Conservation (phyloP, 345 rosid species). For the Kernera saxatilis region DNA sequence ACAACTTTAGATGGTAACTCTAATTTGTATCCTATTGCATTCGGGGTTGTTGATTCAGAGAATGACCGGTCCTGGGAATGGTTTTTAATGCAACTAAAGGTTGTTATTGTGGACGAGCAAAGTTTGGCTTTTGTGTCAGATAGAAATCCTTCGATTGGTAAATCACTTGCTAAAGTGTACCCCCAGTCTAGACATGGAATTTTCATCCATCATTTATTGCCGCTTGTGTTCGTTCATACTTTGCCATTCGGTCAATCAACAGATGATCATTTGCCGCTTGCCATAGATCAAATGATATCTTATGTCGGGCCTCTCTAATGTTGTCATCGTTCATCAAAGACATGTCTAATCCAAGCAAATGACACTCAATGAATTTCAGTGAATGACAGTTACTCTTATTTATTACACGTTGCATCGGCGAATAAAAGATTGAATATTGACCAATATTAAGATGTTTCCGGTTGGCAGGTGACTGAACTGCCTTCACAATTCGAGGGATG, state of each 20-base stretch:
- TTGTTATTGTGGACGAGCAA: background rate
- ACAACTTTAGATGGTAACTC: background rate
- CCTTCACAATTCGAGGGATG: background rate
- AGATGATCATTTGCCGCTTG: too few relatives aligned
- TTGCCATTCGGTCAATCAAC: too few relatives aligned
- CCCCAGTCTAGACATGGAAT: background rate
- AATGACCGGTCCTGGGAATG: background rate
- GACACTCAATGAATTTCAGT: too few relatives aligned
- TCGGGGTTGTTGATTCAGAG: background rate
- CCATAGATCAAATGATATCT: too few relatives aligned
- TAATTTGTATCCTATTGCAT: background rate
- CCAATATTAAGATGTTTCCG: too few relatives aligned
- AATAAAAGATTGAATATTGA: background rate
- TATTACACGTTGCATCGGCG: background rate
- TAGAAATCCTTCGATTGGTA: background rate
- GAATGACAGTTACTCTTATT: background rate
- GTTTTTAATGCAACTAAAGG: background rate
- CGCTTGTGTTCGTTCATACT: too few relatives aligned
- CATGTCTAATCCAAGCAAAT: too few relatives aligned
- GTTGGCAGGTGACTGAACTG: background rate
- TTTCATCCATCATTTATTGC: background rate
- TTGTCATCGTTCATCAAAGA: background rate
- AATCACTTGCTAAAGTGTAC: background rate
- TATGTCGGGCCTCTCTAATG: too few relatives aligned
- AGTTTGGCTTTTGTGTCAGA: background rate